Evolutionary conservation across 306 rosid genomes (phyloP).

Genomic region (Quercus bicolor): DNA sequence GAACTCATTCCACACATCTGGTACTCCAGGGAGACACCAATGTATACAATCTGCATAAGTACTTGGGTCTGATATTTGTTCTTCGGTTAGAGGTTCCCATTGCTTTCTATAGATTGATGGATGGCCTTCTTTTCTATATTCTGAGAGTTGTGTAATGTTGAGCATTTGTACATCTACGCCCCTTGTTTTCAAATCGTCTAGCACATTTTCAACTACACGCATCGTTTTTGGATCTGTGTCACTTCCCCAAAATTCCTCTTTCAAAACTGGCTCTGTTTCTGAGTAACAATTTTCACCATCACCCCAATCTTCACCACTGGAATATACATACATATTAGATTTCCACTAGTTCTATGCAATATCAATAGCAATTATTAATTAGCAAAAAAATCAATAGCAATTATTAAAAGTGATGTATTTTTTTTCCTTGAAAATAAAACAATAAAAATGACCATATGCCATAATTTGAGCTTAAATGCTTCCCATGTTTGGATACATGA

Average conservation of each 20-base stretch:
- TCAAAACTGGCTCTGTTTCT: constrained; percentile 45
- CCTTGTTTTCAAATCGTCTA: constrained; percentile 48
- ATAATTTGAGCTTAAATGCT: too few relatives aligned
- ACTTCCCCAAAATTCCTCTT: constrained; percentile 57
- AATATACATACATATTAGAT: not conserved
- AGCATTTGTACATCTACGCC: constrained; percentile 60
- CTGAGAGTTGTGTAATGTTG: constrained; percentile 76
- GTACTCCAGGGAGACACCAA: constrained; percentile 92
- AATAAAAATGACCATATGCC: not conserved
- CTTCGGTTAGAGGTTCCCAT: constrained; percentile 59
- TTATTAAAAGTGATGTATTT: too few relatives aligned
- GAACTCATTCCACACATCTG: constrained; percentile 90
- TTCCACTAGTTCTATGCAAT: not conserved
- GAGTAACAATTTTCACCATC: constrained; percentile 60
- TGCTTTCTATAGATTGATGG: constrained; percentile 78
- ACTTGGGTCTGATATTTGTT: constrained; percentile 51
- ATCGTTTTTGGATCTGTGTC: constrained; percentile 62
- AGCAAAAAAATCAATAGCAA: too few relatives aligned
- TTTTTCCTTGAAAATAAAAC: not conserved
- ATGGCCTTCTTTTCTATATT: constrained; percentile 83
- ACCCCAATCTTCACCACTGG: constrained; percentile 85
- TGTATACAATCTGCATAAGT: constrained; percentile 81
- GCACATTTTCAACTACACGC: constrained; percentile 53
- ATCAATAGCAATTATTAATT: too few relatives aligned
- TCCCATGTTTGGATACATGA: too few relatives aligned